Percentiles rank a stretch among this genome's conserved stretches.
These are phyloP conservation scores for Musa balbisiana DNA, from an alignment of 202 grass and related monocot genomes.

Conservation along the genomic window DNA sequence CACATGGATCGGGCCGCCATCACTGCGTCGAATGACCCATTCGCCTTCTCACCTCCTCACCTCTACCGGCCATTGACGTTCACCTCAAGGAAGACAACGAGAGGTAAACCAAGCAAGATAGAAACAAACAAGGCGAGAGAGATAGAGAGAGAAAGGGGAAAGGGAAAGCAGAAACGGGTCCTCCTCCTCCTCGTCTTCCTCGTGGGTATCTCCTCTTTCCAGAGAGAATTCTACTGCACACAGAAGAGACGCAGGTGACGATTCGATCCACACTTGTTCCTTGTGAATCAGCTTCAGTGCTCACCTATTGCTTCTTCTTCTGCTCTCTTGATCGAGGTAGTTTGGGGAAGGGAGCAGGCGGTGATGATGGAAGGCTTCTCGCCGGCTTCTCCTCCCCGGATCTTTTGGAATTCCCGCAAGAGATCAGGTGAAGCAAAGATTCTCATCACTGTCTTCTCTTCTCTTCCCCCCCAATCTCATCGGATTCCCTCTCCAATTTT, in stretches of 20 bases:
- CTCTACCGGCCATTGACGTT: background rate
- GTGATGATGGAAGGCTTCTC: constrained; percentile 47
- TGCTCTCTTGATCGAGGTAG: no score
- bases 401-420: constrained; percentile 85
- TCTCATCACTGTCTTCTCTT: background rate
- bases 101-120: background rate
- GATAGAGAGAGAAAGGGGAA: background rate
- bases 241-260: no score
- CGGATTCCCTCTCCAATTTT: background rate
- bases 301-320: no score
- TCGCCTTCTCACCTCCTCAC: background rate
- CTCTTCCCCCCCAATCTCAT: constrained; percentile 3
- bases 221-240: no score
- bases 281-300: background rate
- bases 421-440: constrained; percentile 50
- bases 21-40: no score
- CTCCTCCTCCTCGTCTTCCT: no score
- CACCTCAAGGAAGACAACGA: background rate
- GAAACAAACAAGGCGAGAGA: background rate
- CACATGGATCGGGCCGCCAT: no score
- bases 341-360: background rate
- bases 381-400: constrained; percentile 45
- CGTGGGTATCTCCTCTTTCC: no score
- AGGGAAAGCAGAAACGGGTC: no score
- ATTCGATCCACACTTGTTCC: background rate